A percentile compares a stretch with the other conserved stretches of the same genome.
phyloP scores from a whole-genome alignment of 2,329 filamentous ascomycete species.

The Didymella sp. region DNA sequence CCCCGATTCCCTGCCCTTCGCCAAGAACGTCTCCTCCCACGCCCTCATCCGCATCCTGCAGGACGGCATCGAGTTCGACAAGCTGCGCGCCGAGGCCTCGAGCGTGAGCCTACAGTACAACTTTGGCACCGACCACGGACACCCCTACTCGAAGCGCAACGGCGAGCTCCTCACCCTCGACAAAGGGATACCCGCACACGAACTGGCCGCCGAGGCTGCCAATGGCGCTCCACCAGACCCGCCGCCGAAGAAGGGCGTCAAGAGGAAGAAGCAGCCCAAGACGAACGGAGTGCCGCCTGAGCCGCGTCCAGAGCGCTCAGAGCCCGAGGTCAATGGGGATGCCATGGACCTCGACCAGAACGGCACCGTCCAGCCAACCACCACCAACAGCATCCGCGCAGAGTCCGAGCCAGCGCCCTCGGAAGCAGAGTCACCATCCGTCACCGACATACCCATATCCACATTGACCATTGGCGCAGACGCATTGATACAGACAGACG shows the following conservation, averaged over 20 bases:
- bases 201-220: slow-evolving; percentile 42
- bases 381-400: slow-evolving; percentile 40
- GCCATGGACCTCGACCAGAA: slow-evolving; percentile 56
- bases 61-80: slow-evolving; percentile 63
- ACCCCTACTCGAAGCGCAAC: slow-evolving; percentile 48
- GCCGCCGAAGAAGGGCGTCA: slow-evolving; percentile 42
- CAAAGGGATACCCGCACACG: slow-evolving; percentile 45
- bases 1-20: slow-evolving; percentile 67
- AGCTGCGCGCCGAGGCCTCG: slow-evolving; percentile 48
- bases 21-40: slow-evolving; percentile 64
- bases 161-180: slow-evolving; percentile 47
- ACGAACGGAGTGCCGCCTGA: slow-evolving; percentile 40
- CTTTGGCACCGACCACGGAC: slow-evolving; percentile 51
- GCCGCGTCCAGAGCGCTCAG: slow-evolving; percentile 28
- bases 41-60: slow-evolving; percentile 68
- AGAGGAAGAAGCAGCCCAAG: slow-evolving; percentile 45
- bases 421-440: slow-evolving; percentile 48
- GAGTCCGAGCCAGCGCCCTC: slow-evolving; percentile 48
- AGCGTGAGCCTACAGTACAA: slow-evolving; percentile 45
- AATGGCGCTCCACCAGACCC: slow-evolving; percentile 44
- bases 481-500: slow-evolving; percentile 48
- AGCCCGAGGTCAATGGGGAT: slow-evolving; percentile 53
- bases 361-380: slow-evolving; percentile 36
- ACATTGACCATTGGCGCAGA: slow-evolving; percentile 51
- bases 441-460: slow-evolving; percentile 49